Percentiles rank a stretch among this genome's conserved stretches.
Conservation (phyloP, 129 eudicot species). For the Ambrosia trifida region DNA sequence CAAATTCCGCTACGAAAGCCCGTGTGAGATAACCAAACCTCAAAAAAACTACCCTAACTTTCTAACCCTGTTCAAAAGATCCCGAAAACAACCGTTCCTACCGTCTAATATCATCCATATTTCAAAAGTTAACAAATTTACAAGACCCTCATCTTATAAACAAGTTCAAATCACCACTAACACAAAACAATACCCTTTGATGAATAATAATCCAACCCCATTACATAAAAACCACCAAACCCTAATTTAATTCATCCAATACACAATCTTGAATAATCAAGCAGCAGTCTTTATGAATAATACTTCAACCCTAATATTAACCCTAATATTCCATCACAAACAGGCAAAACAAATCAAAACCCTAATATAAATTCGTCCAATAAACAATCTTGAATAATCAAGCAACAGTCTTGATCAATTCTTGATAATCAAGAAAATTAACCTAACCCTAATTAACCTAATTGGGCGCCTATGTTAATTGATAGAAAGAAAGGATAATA, state of each 20-base stretch:
- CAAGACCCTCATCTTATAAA: constrained; percentile 40
- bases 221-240: constrained; percentile 20
- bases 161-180: constrained; percentile 26
- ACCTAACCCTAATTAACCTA: constrained; percentile 22
- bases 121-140: constrained; percentile 24
- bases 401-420: neutral
- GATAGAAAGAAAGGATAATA: neutral
- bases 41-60: constrained; percentile 31
- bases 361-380: constrained; percentile 31
- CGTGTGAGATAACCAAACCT: constrained; percentile 23
- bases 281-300: no score
- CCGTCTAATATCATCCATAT: constrained; percentile 19
- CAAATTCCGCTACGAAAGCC: constrained; percentile 52
- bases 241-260: constrained; percentile 24
- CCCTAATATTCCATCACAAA: constrained; percentile 36
- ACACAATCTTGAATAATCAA: no score
- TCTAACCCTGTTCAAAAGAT: constrained; percentile 11
- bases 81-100: neutral
- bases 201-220: constrained; percentile 12
- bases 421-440: neutral
- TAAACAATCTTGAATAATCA: neutral
- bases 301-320: no score
- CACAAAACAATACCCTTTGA: neutral
- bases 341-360: neutral
- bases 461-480: constrained; percentile 11